Evolutionary conservation across 2,329 filamentous ascomycete genomes (phyloP).

Genomic region (Beauveria sp.): DNA sequence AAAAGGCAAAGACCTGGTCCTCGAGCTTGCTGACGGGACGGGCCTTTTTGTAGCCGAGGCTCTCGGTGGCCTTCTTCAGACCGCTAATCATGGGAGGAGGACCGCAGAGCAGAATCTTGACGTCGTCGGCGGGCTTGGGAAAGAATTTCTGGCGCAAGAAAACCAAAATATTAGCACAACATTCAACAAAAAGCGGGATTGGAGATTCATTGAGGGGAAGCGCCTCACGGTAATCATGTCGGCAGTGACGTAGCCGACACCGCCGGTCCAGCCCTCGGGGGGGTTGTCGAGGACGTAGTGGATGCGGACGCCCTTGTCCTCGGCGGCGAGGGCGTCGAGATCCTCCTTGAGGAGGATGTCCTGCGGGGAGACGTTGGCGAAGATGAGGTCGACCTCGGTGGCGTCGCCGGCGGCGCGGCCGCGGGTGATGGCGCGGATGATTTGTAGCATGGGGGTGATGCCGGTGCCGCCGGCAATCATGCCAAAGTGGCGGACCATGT

Average conservation of each 20-base stretch:
- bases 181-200: background rate
- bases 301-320: slow-evolving; percentile 76
- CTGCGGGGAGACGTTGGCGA: slow-evolving; percentile 88
- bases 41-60: slow-evolving; percentile 85
- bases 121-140: slow-evolving; percentile 73
- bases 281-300: slow-evolving; percentile 97
- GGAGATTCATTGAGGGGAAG: background rate
- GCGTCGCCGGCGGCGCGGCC: slow-evolving; percentile 71
- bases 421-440: slow-evolving; percentile 82
- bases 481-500: slow-evolving; percentile 92
- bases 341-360: slow-evolving; percentile 94
- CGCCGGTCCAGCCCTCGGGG: slow-evolving; percentile 83
- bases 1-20: slow-evolving; percentile 96
- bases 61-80: slow-evolving; percentile 92
- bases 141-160: slow-evolving; percentile 55
- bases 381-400: slow-evolving; percentile 90
- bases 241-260: slow-evolving; percentile 86
- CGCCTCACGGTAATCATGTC: slow-evolving; percentile 82
- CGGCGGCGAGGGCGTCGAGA: slow-evolving; percentile 66
- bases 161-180: slow-evolving; percentile 14
- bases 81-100: slow-evolving; percentile 95
- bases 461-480: slow-evolving; percentile 98
- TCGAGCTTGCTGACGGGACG: slow-evolving; percentile 93
- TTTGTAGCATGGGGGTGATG: slow-evolving; percentile 97
- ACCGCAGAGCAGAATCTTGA: slow-evolving; percentile 92